These are phyloP conservation scores for Furcasterigmium furcatum DNA, from an alignment of 2,329 filamentous ascomycete genomes.

Conservation along the genomic window DNA sequence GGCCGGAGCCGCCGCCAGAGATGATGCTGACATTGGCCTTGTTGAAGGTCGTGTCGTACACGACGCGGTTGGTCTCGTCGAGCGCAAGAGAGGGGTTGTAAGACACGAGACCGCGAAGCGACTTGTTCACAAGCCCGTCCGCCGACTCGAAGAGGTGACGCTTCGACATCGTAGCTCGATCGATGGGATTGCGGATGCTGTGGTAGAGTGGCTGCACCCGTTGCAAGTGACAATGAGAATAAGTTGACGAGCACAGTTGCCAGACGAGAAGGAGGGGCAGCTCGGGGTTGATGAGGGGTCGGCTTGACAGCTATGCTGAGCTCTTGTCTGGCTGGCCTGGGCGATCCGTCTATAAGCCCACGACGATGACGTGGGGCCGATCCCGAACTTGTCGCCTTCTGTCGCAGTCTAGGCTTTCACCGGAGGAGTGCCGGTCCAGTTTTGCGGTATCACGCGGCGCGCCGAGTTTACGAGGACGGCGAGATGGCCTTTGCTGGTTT, in stretches of 20 bases:
- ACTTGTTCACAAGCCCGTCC: conserved; percentile 51
- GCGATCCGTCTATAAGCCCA: not conserved
- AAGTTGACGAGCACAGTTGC: too few species aligned
- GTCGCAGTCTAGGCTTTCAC: not conserved
- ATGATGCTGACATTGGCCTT: conserved; percentile 45
- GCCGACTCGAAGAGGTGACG: conserved; percentile 49
- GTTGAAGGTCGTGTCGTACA: conserved; percentile 43
- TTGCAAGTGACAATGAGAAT: not conserved
- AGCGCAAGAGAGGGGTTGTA: conserved; percentile 49
- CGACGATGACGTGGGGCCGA: not conserved
- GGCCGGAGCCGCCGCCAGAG: conserved; percentile 53
- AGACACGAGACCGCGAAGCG: conserved; percentile 46
- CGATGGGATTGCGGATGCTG: not conserved
- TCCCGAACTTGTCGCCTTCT: not conserved
- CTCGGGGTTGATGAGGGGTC: not conserved
- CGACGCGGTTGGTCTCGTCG: conserved; percentile 47
- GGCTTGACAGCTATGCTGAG: too few species aligned
- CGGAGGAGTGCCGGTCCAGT: not conserved
- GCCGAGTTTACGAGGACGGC: too few species aligned
- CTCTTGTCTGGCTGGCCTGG: not conserved
- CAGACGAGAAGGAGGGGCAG: conserved; percentile 1
- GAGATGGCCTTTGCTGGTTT: not conserved
- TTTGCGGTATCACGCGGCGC: not conserved
- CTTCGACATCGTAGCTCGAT: conserved; percentile 39
- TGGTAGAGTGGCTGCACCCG: conserved; percentile 4